Evolutionary conservation across 805 yeast species (phyloP).

Genomic region (Yamadazyma philogaea): DNA sequence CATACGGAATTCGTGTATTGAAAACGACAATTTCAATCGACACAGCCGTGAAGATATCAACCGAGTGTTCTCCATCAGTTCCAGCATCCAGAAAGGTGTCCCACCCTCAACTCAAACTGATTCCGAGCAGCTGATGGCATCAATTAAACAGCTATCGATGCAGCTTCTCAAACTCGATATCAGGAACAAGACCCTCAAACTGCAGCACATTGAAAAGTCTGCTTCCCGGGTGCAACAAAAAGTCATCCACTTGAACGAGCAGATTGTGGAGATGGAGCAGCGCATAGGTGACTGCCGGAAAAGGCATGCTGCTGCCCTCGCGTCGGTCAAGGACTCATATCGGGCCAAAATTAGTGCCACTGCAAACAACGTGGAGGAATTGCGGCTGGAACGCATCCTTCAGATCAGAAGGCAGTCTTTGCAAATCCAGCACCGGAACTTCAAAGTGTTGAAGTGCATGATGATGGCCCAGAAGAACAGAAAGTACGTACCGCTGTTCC

Average conservation of each 20-base stretch:
- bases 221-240: constrained; percentile 13
- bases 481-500: constrained; percentile 5
- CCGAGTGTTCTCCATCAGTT: constrained; percentile 21
- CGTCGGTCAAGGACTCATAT: background rate
- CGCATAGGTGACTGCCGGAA: background rate
- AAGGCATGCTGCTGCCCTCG: background rate
- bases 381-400: constrained; percentile 12
- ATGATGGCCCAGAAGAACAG: constrained; percentile 14
- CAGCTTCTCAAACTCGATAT: constrained; percentile 30
- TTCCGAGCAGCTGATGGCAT: constrained; percentile 8
- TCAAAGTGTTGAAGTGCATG: constrained; percentile 25
- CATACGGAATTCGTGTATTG: constrained; percentile 23
- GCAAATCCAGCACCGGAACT: constrained; percentile 22
- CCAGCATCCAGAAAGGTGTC: constrained; percentile 13
- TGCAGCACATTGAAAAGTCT: constrained; percentile 15
- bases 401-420: constrained; percentile 26
- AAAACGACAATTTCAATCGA: constrained; percentile 23
- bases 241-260: constrained; percentile 14
- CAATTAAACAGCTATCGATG: constrained; percentile 25
- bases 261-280: constrained; percentile 12
- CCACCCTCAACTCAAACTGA: background rate
- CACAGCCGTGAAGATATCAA: constrained; percentile 24
- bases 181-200: constrained; percentile 15
- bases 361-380: background rate
- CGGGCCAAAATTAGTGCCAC: background rate